Evolutionary conservation across 1,139 yeast genomes (phyloP), one percentile per base, ranked within the genome.

Genomic region (Candida labiduridarum): DNA sequence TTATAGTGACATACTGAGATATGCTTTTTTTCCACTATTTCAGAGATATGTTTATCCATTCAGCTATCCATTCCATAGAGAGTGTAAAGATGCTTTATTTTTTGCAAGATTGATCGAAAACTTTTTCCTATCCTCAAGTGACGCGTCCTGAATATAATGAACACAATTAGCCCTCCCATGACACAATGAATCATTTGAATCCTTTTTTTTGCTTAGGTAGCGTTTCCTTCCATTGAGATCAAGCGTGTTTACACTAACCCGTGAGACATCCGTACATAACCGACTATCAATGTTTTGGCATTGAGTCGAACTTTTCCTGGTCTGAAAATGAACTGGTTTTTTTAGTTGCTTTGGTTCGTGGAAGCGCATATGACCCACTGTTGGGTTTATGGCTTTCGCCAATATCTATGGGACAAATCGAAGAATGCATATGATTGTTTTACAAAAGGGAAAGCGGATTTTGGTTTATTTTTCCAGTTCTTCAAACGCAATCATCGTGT

Each of bases 81-180:
- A 12, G 41, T n/a, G 15, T 29, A 38, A 19, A 4, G 22, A 19
- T 19, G 3, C 22, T 19, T 19, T 25, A 2, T 4, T 9, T 8
- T 6, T 25, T 25, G 29, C 29, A 25, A 25, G 29, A 25, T 4
- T 25, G 29, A 25, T 25, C 22, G 10, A 27, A 18, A 19, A 14
- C 19, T 38, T 38, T 15, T 27, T 19, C 14, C 16, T 18, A 11
- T 11, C 10, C 9, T 34, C 6, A 12, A n/a, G 6, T 25, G 41
- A 22, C 30, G 15, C 41, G 48, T 48, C 48, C 48, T 38, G 41
- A 48, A 48, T 45, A 48, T 48, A 45, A 45, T 48, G 43, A 48
- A 43, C 31, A 44, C 30, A 25, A 2, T 25, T 4, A 25, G 9
- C 29, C 3, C 10, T 25, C 15, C 29, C 30, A 29, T 30, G 38